Conservation (phyloP, 371 early-diverging fungal genomes). For the Haplosporangium sp. region DNA sequence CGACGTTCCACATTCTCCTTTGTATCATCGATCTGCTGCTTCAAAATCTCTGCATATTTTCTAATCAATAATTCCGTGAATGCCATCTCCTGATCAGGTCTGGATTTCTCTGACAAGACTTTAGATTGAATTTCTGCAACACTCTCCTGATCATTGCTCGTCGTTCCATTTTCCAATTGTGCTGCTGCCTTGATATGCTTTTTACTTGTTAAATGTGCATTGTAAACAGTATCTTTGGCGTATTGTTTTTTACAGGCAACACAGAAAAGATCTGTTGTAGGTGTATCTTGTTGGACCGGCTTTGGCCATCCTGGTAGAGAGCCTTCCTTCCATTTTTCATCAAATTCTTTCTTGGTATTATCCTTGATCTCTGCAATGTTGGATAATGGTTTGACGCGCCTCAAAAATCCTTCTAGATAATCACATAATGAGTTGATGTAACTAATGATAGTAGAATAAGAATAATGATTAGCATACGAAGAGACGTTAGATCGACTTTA, state of each 20-base stretch:
- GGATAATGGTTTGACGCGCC: constrained; percentile 83
- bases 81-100: constrained; percentile 69
- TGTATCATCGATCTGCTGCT: constrained; percentile 80
- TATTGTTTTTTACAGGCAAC: constrained; percentile 88
- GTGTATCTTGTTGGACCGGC: constrained; percentile 55
- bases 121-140: constrained; percentile 58
- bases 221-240: constrained; percentile 86
- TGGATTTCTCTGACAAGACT: constrained; percentile 57
- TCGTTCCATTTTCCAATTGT: constrained; percentile 50
- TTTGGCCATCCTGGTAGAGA: constrained; percentile 76
- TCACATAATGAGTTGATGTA: constrained; percentile 74
- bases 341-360: constrained; percentile 68
- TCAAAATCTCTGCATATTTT: constrained; percentile 72
- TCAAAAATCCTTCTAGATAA: constrained; percentile 85
- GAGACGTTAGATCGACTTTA: neutral
- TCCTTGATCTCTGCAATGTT: constrained; percentile 69
- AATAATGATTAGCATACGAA: neutral
- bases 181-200: constrained; percentile 91
- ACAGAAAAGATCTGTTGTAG: constrained; percentile 75
- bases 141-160: constrained; percentile 55
- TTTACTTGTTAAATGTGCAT: constrained; percentile 87
- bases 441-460: constrained; percentile 35
- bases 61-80: constrained; percentile 73
- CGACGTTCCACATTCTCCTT: constrained; percentile 91
- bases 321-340: constrained; percentile 69